Percentiles rank a stretch among this genome's conserved stretches.
Evolutionary conservation across 768 basidiomycete genomes (phyloP).

Genomic region (Boletus pseudo-olivaceus): DNA sequence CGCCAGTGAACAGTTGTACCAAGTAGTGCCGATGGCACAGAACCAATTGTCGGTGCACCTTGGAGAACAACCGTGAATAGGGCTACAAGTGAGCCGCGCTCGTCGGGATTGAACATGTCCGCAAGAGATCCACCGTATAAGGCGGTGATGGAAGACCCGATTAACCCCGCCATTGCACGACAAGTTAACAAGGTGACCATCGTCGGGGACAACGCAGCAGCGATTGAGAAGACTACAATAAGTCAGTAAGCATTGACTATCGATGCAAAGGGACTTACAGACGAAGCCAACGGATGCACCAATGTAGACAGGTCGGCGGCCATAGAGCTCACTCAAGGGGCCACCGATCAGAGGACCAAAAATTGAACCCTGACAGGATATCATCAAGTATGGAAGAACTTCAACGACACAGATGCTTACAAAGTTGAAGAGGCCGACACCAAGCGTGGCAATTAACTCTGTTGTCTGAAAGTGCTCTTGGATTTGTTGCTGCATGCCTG

Average conservation of each 20-base stretch:
- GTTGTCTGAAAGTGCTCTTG: slow-evolving; percentile 21
- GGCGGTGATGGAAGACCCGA: slow-evolving; percentile 20
- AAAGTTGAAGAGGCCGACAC: slow-evolving; percentile 23
- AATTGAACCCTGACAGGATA: slow-evolving; percentile 11
- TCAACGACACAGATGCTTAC: not conserved
- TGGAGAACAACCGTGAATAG: slow-evolving; percentile 25
- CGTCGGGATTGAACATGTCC: slow-evolving; percentile 23
- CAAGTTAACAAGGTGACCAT: slow-evolving; percentile 16
- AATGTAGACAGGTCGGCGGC: slow-evolving; percentile 21
- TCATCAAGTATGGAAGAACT: not conserved
- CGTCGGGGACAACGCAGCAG: slow-evolving; percentile 17
- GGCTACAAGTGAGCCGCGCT: slow-evolving; percentile 22
- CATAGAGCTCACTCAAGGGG: slow-evolving; percentile 24
- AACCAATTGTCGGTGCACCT: slow-evolving; percentile 26
- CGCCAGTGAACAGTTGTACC: slow-evolving; percentile 21
- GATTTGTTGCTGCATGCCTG: slow-evolving; percentile 26
- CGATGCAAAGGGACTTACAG: slow-evolving; percentile 1
- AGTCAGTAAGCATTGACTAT: not conserved
- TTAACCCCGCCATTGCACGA: slow-evolving; percentile 19
- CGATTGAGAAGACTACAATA: slow-evolving; percentile 18
- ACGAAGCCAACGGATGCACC: slow-evolving; percentile 19
- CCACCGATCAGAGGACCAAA: slow-evolving; percentile 23
- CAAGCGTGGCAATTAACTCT: slow-evolving; percentile 13
- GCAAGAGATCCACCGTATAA: slow-evolving; percentile 25
- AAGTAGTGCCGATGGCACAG: slow-evolving; percentile 25